Evolutionary conservation across 345 rosid genomes (phyloP), one percentile per base, ranked within the genome.

Genomic region (Sapria himalayana): DNA sequence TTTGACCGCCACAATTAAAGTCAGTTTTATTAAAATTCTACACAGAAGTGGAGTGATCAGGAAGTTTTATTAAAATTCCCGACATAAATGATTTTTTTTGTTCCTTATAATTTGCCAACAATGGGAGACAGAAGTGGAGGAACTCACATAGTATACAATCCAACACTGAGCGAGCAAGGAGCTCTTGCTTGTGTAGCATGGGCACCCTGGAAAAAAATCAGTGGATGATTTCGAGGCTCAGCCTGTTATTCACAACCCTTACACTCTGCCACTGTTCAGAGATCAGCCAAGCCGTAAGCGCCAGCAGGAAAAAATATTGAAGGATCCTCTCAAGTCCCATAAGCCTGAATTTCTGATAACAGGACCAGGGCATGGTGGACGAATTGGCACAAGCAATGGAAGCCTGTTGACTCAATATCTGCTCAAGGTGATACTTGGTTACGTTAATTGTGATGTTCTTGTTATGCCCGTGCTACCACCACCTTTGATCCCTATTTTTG

Each of bases 241-340:
- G 42, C 95, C 66, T 52, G 84, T 78, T 35, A 79, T 89, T 46
- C 98, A 89, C 65, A 89, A 89, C 40, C 98, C 98, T 39, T 95
- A 89, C 51, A 81, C 98, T 9, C 56, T 89, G 29, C 98, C 98
- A 19, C 38, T 89, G 45, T 89, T 82, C 59, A 89, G 98, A 79
- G 98, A 89, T 52, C 72, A 74, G 55, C 95, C 98, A 55, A 89
- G 95, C 62, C 93, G 92, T 37, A 89, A 89, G 67, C 78, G 98
- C 43, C 74, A 89, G 59, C 59, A 86, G 34, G 98, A 89, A 55
- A 89, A 89, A 52, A 62, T 65, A 19, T 56, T 89, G 65, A 89
- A 82, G 66, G 98, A 89, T 59, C 98, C 98, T 13, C 10, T 64
- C 1, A 89, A 74, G 66, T 65, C 98, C 27, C 98, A 82, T 49